Evolutionary conservation across 495 filamentous ascomycete species (phyloP).

Genomic region (Hypoxylon trugodes): DNA sequence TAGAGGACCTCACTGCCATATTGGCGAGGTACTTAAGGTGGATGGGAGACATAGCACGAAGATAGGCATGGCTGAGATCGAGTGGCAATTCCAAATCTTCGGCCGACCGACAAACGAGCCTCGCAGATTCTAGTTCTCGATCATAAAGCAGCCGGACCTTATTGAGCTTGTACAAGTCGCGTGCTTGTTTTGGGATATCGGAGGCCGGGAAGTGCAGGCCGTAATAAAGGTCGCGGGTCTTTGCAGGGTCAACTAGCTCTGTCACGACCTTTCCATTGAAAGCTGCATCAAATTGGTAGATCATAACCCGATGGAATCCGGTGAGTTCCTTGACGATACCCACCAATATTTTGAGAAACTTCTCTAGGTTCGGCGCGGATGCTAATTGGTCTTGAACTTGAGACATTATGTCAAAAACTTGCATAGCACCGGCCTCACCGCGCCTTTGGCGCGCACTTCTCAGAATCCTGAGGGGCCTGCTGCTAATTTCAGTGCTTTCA

Average conservation of each 20-base stretch:
- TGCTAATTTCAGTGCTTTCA: constrained; percentile 75
- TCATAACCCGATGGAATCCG: constrained; percentile 91
- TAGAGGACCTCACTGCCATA: constrained; percentile 89
- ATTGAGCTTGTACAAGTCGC: constrained; percentile 82
- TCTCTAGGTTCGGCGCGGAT: constrained; percentile 70
- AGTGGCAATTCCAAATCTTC: constrained; percentile 81
- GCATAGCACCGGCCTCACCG: constrained; percentile 90
- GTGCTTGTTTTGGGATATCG: constrained; percentile 88
- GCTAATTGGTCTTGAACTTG: constrained; percentile 84
- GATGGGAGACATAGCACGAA: constrained; percentile 91
- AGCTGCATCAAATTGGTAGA: constrained; percentile 87
- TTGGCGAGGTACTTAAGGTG: constrained; percentile 90
- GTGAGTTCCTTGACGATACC: constrained; percentile 88
- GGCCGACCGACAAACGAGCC: constrained; percentile 80
- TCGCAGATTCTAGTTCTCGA: constrained; percentile 75
- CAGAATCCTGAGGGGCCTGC: constrained; percentile 80
- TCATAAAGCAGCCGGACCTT: constrained; percentile 83
- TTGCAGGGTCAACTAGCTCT: constrained; percentile 80
- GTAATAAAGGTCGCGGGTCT: constrained; percentile 88
- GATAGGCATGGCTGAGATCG: constrained; percentile 85
- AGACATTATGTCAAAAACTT: constrained; percentile 91
- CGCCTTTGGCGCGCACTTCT: constrained; percentile 78
- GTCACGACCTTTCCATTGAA: constrained; percentile 90
- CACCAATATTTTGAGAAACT: constrained; percentile 75
- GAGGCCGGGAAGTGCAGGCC: constrained; percentile 91